Conservation (phyloP, 2,329 filamentous ascomycete species). For the Dothistroma septosporum region DNA sequence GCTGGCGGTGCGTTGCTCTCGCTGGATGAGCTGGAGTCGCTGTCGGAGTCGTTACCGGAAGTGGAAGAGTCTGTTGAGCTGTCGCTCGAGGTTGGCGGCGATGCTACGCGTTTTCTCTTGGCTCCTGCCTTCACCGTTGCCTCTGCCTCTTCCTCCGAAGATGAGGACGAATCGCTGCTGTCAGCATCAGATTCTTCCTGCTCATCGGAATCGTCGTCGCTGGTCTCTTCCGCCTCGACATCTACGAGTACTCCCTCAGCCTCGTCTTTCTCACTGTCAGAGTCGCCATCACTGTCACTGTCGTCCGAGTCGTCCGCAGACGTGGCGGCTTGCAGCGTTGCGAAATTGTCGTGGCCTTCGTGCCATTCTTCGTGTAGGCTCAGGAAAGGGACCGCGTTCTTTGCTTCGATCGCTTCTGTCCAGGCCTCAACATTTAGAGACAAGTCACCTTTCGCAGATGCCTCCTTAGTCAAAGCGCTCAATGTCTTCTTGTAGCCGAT, state of each 20-base stretch:
- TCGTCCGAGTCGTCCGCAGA: slow-evolving; percentile 15
- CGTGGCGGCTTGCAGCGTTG: slow-evolving; percentile 13
- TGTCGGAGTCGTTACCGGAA: slow-evolving; percentile 14
- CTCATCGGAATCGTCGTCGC: slow-evolving; percentile 24
- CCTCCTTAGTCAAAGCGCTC: slow-evolving; percentile 31
- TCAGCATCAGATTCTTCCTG: slow-evolving; percentile 9
- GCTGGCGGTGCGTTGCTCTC: slow-evolving; percentile 31
- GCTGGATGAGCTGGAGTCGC: slow-evolving; percentile 16
- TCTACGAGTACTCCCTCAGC: slow-evolving; percentile 19
- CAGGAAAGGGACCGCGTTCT: slow-evolving; percentile 21
- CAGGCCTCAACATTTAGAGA: slow-evolving; percentile 22
- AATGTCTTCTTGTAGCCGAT: slow-evolving; percentile 33
- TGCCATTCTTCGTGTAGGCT: slow-evolving; percentile 27
- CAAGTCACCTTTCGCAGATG: slow-evolving; percentile 28
- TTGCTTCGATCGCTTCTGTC: slow-evolving; percentile 19
- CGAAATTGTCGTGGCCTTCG: slow-evolving; percentile 19
- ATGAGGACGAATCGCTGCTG: slow-evolving; percentile 2
- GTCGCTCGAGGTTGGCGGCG: slow-evolving; percentile 3
- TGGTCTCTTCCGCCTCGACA: slow-evolving; percentile 25
- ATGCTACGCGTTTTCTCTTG: slow-evolving; percentile 1
- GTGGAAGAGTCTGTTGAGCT: slow-evolving; percentile 10
- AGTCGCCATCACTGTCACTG: slow-evolving; percentile 14
- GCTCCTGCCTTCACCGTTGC: neutral
- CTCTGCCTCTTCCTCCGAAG: neutral
- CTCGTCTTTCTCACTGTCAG: slow-evolving; percentile 15